Evolutionary conservation across 768 basidiomycete species (phyloP).

Genomic region (Psilocybe cyanescens): DNA sequence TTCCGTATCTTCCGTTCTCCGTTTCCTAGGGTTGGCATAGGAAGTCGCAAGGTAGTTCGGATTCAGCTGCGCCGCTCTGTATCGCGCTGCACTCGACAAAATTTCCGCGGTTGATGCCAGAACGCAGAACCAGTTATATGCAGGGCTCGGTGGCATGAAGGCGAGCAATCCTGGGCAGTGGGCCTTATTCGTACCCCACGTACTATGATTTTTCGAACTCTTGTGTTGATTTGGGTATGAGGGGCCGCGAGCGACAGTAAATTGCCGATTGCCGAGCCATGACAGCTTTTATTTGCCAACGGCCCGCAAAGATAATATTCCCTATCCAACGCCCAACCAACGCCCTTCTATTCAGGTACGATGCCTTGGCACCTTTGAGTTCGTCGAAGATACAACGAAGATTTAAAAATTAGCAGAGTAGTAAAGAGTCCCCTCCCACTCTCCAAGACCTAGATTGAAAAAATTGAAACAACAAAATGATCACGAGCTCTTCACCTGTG

Average conservation of each 20-base stretch:
- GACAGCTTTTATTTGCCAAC: conserved; percentile 5
- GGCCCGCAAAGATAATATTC: neutral
- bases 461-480: too few relatives aligned
- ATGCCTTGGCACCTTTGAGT: too few relatives aligned
- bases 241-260: neutral
- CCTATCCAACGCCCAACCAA: too few relatives aligned
- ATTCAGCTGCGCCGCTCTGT: conserved; percentile 50
- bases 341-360: too few relatives aligned
- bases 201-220: neutral
- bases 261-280: neutral
- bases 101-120: conserved; percentile 63
- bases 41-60: conserved; percentile 21
- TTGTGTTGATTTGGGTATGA: neutral
- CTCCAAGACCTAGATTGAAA: too few relatives aligned
- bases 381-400: too few relatives aligned
- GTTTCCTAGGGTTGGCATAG: conserved; percentile 19
- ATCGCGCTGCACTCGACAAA: conserved; percentile 61
- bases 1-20: conserved; percentile 17
- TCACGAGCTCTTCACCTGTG: too few relatives aligned
- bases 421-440: too few relatives aligned
- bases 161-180: neutral
- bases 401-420: too few relatives aligned
- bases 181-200: neutral
- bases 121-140: conserved; percentile 76
- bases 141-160: conserved; percentile 68